Base-by-base conservation (phyloP, 1,284 basidiomycete species). In the Wolfiporia cocos region DNA sequence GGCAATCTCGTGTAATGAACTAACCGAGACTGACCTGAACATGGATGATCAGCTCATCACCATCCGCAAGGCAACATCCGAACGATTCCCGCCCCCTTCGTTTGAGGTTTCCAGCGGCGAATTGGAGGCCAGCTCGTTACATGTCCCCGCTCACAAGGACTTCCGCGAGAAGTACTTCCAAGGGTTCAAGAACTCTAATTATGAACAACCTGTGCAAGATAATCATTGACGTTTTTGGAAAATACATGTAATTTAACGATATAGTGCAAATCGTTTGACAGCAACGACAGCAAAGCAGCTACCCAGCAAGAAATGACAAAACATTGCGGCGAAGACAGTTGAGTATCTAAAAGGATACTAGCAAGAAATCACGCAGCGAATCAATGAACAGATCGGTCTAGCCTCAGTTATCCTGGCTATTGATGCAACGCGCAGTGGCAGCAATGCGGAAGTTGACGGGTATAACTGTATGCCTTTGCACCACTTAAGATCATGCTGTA, bases 41-140 rank as follows among this genome's bases (percentile, higher is more conserved):
- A n/a, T n/a, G n/a, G n/a, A n/a, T n/a, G n/a, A n/a, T 15, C 38
- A 94, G 90, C 70, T 97, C 21, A 88, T 97, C 43, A 97, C 93
- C 7, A 85, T 97, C 58, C 79, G 78, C 44, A 96, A 93, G 65
- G 70, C 67, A 0, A 77, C 79, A 1, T 44, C 61, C 11, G 57
- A 68, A 38, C 61, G 64, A 22, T 77, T 71, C 53, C 59, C 68
- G 1, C 70, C 70, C 0, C 82, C 83, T 3, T 62, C 62, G 1
- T 83, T 86, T 48, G 67, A 69, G 17, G 54, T 54, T 12, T 11
- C 32, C 7, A 14, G 14, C 3, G 22, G 21, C 5, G n/a, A 12
- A 5, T 5, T 50, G 17, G 57, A 54, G 14, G 43, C 49, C 9
- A 51, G 41, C 12, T 48, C 37, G 3, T 49, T 41, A 3, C 80